Base-by-base conservation (phyloP, 208 protist genomes). In the Crithidia sp. region DNA sequence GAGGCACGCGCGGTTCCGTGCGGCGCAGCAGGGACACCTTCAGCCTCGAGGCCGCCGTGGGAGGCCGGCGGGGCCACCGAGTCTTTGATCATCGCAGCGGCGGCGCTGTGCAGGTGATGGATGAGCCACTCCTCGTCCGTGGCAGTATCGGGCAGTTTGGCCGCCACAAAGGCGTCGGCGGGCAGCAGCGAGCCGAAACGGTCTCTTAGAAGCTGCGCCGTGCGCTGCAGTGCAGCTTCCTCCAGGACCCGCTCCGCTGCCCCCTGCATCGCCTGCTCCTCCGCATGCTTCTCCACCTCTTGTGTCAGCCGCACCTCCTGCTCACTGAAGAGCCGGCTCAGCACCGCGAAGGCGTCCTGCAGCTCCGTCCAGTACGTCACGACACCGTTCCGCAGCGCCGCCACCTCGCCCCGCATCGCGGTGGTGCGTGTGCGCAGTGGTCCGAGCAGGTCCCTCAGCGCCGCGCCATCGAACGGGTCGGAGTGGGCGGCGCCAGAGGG, bases 111-210 rank as follows among this genome's bases (percentile, higher is more conserved):
- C 53, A 79, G 43, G 7, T 79, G 57, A 47, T 79, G 13, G 0
- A 65, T 59, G 28, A 79, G 53, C 74, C 74, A 79, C 67, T 72
- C 59, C 52, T 79, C 74, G 41, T 79, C 74, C 6, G 74, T 79
- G 16, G 74, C 74, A 2, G 60, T 61, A 3, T 79, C 74, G 39
- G 74, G 54, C 17, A 79, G 57, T 16, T 40, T 4, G 2, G 14
- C 52, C 9, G 39, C 28, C 10, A 55, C 63, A 6, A 44, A 19
- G 45, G 44, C 50, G 36, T 71, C n/a, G 4, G 28, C 43, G 17
- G 73, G 53, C n/a, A 65, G 36, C 54, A 45, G 10, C 3, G 53
- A 9, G 49, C 53, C 60, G n/a, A 53, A 79, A 19, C 68, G 53
- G 19, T 79, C 41, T 37, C 58, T 55, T 9, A 73, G 62, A 19